These are phyloP conservation scores for Tubosaeta sp. DNA, from an alignment of 768 basidiomycete genomes.

Conservation along the genomic window DNA sequence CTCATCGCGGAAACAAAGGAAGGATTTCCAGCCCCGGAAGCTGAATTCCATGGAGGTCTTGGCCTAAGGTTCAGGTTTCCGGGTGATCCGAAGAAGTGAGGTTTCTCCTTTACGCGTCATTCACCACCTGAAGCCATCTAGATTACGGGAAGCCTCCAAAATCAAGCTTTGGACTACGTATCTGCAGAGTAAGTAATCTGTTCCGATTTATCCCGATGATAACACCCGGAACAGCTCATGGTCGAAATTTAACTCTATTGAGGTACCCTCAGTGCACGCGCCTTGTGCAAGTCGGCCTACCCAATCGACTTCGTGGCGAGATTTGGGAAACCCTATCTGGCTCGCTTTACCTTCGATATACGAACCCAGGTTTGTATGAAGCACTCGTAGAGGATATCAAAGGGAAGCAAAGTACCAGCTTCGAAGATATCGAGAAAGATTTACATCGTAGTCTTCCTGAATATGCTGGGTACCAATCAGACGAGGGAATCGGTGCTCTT, in stretches of 20 bases:
- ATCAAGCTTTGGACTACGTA: constrained; percentile 95
- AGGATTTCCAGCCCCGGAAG: constrained; percentile 40
- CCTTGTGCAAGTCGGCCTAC: constrained; percentile 95
- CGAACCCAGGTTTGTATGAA: constrained; percentile 80
- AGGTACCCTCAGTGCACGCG: constrained; percentile 96
- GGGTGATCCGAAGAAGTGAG: constrained; percentile 87
- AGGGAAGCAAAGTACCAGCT: constrained; percentile 79
- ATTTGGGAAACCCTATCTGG: constrained; percentile 98
- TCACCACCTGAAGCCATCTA: constrained; percentile 28
- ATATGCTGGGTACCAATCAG: constrained; percentile 91
- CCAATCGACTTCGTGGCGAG: constrained; percentile 91
- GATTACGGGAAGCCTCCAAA: constrained; percentile 88
- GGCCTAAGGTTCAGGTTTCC: constrained; percentile 86
- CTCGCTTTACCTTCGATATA: constrained; percentile 84
- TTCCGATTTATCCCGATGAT: constrained; percentile 7
- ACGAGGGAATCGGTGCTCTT: constrained; percentile 80
- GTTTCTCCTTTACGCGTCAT: constrained; percentile 6
- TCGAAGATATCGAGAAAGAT: constrained; percentile 99
- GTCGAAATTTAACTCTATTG: constrained; percentile 90
- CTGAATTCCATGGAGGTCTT: constrained; percentile 70
- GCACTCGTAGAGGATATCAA: constrained; percentile 69
- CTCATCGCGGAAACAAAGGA: constrained; percentile 53
- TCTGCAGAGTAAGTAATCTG: constrained; percentile 53
- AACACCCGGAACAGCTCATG: constrained; percentile 57
- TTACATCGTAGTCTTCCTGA: constrained; percentile 94